Evolutionary conservation across 768 basidiomycete species (phyloP).

Genomic region (Melanogaster broomeanus): DNA sequence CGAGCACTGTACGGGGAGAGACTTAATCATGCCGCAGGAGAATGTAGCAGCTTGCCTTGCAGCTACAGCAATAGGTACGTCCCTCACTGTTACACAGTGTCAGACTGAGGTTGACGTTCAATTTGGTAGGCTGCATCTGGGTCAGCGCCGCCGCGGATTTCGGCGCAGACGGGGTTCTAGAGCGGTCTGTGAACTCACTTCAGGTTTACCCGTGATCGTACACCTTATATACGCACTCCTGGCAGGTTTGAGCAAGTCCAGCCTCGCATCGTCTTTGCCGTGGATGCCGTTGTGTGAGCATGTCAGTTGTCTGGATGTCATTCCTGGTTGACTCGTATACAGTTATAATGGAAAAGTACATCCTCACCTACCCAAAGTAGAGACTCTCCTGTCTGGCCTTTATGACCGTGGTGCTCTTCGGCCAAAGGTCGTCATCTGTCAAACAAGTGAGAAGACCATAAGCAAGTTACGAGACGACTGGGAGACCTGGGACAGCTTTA

Average conservation of each 20-base stretch:
- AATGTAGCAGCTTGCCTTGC: constrained; percentile 69
- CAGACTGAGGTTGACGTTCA: not conserved
- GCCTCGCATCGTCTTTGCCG: constrained; percentile 70
- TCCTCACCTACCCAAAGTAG: constrained; percentile 63
- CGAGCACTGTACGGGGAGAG: not conserved
- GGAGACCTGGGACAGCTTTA: constrained; percentile 55
- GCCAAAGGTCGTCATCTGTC: constrained; percentile 60
- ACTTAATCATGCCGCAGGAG: constrained; percentile 45
- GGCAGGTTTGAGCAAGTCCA: constrained; percentile 75
- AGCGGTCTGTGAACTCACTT: constrained; percentile 48
- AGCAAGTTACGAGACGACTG: constrained; percentile 37
- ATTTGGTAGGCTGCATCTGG: constrained; percentile 63
- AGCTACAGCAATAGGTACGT: constrained; percentile 57
- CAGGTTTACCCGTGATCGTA: constrained; percentile 2
- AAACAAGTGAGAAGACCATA: constrained; percentile 38
- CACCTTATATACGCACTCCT: not conserved
- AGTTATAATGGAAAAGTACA: constrained; percentile 77
- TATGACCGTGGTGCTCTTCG: constrained; percentile 34
- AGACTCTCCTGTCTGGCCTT: constrained; percentile 56
- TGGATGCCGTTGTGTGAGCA: constrained; percentile 68
- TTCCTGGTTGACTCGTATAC: constrained; percentile 2
- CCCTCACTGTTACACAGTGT: not conserved
- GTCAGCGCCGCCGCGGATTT: constrained; percentile 83
- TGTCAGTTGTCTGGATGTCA: not conserved
- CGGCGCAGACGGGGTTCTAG: constrained; percentile 74